Evolutionary conservation across 106 monocot genomes (phyloP).

Genomic region (Xerophyta viscosa): DNA sequence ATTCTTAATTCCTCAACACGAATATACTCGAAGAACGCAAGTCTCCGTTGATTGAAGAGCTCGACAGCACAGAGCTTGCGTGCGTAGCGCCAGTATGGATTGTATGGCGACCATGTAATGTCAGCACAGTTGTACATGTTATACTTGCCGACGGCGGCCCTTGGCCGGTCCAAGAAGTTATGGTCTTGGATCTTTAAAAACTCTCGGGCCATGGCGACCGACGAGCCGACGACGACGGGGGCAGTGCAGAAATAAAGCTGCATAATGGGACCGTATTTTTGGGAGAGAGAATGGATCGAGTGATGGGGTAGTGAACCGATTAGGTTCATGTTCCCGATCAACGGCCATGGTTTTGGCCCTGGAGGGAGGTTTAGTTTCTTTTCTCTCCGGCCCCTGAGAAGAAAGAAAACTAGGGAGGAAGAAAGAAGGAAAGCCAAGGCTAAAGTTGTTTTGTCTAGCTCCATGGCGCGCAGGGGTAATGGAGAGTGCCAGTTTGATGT

Average conservation of each 20-base stretch:
- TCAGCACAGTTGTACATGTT: conserved; percentile 27
- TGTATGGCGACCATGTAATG: conserved; percentile 33
- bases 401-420: no score
- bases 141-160: conserved; percentile 37
- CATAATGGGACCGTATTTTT: not conserved
- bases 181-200: conserved; percentile 27
- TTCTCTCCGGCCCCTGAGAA: no score
- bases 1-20: not conserved
- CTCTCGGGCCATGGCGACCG: conserved; percentile 22
- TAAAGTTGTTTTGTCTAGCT: no score
- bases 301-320: conserved; percentile 52
- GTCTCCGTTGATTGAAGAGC: not conserved
- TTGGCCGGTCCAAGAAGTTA: not conserved
- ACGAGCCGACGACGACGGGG: conserved; percentile 34
- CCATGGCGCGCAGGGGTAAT: no score
- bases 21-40: conserved; percentile 16
- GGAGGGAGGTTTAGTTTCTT: conserved; percentile 28
- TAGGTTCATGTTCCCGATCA: conserved; percentile 62
- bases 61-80: conserved; percentile 29
- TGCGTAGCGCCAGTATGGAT: conserved; percentile 39
- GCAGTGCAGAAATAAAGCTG: not conserved
- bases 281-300: not conserved
- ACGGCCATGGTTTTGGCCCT: conserved; percentile 44
- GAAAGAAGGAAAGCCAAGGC: no score
- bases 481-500: no score